Evolutionary conservation across 345 rosid genomes (phyloP), one percentile per base, ranked within the genome.

Genomic region (Camelina neglecta): DNA sequence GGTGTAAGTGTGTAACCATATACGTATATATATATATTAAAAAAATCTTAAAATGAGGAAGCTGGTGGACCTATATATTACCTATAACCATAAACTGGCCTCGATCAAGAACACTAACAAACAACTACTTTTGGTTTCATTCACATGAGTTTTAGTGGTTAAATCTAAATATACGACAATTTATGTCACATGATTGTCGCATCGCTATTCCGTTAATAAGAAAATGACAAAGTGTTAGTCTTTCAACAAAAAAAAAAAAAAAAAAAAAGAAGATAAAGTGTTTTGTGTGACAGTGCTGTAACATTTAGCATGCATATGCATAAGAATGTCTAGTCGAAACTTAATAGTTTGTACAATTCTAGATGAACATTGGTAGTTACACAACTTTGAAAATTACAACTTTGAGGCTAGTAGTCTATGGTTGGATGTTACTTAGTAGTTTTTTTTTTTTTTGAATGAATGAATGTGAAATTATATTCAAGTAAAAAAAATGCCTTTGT

Each of bases 61-160:
- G 60, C 20, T 24, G 11, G n/a, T 62, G 76, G 69, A 39, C 69
- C 69, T 26, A 26, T 26, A 26, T 26, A 26, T 26, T 24, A 26
- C 29, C 76, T 26, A 26, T 51, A 62, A 61, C 39, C 54, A 51
- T 26, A 36, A 4, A 36, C 42, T 58, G 49, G 24, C 31, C 50
- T 48, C 18, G 29, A 26, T 26, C 29, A 65, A 48, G 26, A 65
- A 65, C 57, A 49, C 44, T 31, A 16, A 65, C 69, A 48, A 48
- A 47, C 69, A 65, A 47, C 29, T n/a, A 26, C 33, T 38, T 12
- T 0, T 72, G 4, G 44, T 24, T 60, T 56, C 44, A 44, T 61
- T 62, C 69, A 62, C 69, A 72, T 72, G 61, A 72, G 4, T 60
- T 60, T 51, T 1, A 38, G 15, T 62, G 42, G 62, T 62, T 53